These are phyloP conservation scores for Claviceps fusiformis DNA, from an alignment of 2,329 filamentous ascomycete species.

Conservation along the genomic window DNA sequence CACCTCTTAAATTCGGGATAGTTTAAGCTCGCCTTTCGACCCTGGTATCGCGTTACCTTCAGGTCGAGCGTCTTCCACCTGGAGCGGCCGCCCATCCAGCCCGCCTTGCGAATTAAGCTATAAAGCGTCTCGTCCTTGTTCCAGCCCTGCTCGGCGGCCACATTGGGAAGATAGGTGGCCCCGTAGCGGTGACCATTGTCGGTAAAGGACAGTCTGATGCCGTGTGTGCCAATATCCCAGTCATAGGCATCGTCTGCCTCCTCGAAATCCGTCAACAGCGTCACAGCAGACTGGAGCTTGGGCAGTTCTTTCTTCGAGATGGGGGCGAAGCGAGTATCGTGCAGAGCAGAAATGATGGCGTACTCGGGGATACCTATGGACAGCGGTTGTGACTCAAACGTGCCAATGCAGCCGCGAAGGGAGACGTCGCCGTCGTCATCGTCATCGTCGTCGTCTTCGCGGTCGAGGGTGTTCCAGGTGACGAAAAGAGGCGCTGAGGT, in stretches of 20 bases:
- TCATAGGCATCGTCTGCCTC: constrained; percentile 59
- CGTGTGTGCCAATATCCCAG: constrained; percentile 79
- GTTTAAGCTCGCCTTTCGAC: constrained; percentile 56
- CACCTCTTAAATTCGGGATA: constrained; percentile 70
- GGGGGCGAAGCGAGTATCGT: constrained; percentile 49
- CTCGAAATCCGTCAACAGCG: constrained; percentile 78
- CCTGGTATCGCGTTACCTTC: constrained; percentile 74
- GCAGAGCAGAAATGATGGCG: constrained; percentile 62
- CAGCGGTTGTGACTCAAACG: constrained; percentile 69
- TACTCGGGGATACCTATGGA: constrained; percentile 63
- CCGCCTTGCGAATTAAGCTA: constrained; percentile 87
- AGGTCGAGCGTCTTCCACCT: constrained; percentile 70
- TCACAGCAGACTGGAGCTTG: constrained; percentile 52
- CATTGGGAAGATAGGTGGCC: constrained; percentile 84
- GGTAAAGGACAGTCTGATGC: constrained; percentile 75
- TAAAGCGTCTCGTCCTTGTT: constrained; percentile 81
- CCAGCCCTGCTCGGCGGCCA: constrained; percentile 88
- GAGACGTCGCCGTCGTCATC: constrained; percentile 28
- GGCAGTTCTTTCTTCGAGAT: constrained; percentile 41
- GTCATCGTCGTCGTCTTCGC: constrained; percentile 6
- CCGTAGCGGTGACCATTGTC: constrained; percentile 61
- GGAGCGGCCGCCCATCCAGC: constrained; percentile 71
- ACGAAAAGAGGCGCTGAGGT: constrained; percentile 69
- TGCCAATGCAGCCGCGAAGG: constrained; percentile 90
- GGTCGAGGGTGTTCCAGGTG: constrained; percentile 68